Conservation (phyloP, 305 asterid genomes). For the Fraxinus paxiana region DNA sequence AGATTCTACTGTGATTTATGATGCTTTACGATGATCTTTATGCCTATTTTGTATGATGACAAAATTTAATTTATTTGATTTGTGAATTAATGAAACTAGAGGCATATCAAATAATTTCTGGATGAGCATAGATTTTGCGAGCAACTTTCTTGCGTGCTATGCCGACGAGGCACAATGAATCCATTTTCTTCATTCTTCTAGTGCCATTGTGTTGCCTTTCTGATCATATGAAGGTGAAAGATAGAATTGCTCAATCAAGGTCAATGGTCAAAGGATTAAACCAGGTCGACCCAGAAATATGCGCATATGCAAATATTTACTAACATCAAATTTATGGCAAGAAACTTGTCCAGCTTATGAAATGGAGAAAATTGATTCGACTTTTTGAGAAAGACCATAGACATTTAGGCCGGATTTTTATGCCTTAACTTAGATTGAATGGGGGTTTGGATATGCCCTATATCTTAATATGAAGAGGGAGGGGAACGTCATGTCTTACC, state of each 20-base stretch:
- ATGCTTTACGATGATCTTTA: too few species aligned
- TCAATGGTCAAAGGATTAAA: not conserved
- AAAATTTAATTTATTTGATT: too few species aligned
- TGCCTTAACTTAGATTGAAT: too few species aligned
- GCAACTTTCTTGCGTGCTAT: not conserved
- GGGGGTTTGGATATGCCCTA: too few species aligned
- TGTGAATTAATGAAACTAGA: not conserved
- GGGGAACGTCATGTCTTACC: too few species aligned
- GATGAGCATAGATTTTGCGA: not conserved
- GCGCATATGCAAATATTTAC: not conserved
- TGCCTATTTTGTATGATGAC: too few species aligned
- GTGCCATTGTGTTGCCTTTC: not conserved
- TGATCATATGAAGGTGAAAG: not conserved
- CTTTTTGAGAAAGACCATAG: too few species aligned
- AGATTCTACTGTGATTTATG: too few species aligned
- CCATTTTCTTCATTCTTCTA: not conserved
- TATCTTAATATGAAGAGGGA: too few species aligned
- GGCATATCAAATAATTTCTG: not conserved
- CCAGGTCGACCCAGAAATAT: not conserved
- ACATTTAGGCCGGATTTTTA: too few species aligned
- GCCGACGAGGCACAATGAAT: not conserved
- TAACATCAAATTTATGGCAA: not conserved
- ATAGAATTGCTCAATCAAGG: not conserved
- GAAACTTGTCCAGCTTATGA: not conserved
- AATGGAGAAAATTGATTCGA: not conserved